Base-by-base conservation (phyloP, 768 basidiomycete species). In the Suillus discolor region DNA sequence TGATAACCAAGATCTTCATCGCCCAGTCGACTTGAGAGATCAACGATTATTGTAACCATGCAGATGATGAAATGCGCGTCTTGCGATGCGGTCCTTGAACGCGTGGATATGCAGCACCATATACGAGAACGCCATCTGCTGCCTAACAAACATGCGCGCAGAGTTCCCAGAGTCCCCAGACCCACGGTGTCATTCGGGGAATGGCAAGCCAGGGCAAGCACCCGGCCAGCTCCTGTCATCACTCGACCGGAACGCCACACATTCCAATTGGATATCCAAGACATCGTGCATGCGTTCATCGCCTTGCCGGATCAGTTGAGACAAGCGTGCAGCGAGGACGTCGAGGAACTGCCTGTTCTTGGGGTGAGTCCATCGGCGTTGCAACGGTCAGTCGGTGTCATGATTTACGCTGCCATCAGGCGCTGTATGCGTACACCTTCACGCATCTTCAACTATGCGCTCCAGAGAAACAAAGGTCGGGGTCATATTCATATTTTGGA, bases 341-440 rank as follows among this genome's bases (percentile, higher is more conserved):
- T 74, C 39, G 55, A 12, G 55, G 61, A 65, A 16, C 49, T 51
- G 38, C 74, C 71, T 1, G 69, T 74, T 31, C 71, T 75, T 53
- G 75, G 72, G 55, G 74, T 77, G 47, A 34, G 72, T 2, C 54
- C 20, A 31, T 49, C 44, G 20, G 12, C 47, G 8, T 53, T 16
- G 45, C 62, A 59, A 20, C 41, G 23, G 7, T 65, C 63, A 20
- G 1, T 45, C 23, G 31, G 44, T 20, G 49, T 12, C 9, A 64
- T 71, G 70, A 54, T 73, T 41, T 7, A 42, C 28, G 25, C 8
- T 45, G 34, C 28, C 18, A 38, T 28, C 34, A 75, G 74, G 75
- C 72, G 45, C 49, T 75, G 57, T 69, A 75, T 8, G 75, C 74
- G 34, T 75, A 77, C 49, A 67, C 68, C 3, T 75, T 72, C 38